Base-by-base conservation (phyloP, 2,329 filamentous ascomycete genomes). In the Alternaria arbusti region DNA sequence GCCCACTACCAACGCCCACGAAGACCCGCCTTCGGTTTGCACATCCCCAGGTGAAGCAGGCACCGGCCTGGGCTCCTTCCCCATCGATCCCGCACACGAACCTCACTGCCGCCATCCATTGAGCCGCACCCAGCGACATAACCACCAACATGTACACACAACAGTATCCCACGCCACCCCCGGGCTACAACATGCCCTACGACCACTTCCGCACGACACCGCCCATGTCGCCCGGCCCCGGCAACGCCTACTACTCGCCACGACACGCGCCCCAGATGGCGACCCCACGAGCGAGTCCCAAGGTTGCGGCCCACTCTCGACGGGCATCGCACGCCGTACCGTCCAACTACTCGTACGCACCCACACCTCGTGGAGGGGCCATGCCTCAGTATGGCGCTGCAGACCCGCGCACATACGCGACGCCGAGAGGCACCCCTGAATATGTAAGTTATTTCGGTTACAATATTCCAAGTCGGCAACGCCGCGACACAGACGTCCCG, bases 361-460 rank as follows among this genome's bases (percentile, higher is more conserved):
- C 61, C 45, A 67, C 75, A 43, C 71, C 76, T 72, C 74, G 79
- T 63, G 73, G 73, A 70, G 68, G 66, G 57, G 65, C 64, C 57
- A 74, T 84, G 67, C 81, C 81, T 55, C 82, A 83, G 66, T 81
- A 81, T 65, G 79, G 79, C 58, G 80, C 82, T 50, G 56, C 61
- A 50, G 69, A 75, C 32, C 74, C 72, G 61, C 77, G 74, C 79
- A 69, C 72, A 64, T 73, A 74, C 79, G 84, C 79, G 79, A 86
- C 83, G 78, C 83, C 82, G 79, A 84, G 81, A 83, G 86, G 81
- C 81, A 84, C 86, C 80, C 75, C 82, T 79, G 87, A 89, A 81
- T 86, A 87, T 89, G 88, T 90, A 89, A 90, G 88, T 90, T 70
- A 74, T 78, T 77, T 77, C 69, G 85, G 84, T 84, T 85, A 82